Percentiles rank a stretch among this genome's conserved stretches.
phyloP scores from a whole-genome alignment of 2,329 filamentous ascomycete genomes.

The Sporothrix euskadiensis region DNA sequence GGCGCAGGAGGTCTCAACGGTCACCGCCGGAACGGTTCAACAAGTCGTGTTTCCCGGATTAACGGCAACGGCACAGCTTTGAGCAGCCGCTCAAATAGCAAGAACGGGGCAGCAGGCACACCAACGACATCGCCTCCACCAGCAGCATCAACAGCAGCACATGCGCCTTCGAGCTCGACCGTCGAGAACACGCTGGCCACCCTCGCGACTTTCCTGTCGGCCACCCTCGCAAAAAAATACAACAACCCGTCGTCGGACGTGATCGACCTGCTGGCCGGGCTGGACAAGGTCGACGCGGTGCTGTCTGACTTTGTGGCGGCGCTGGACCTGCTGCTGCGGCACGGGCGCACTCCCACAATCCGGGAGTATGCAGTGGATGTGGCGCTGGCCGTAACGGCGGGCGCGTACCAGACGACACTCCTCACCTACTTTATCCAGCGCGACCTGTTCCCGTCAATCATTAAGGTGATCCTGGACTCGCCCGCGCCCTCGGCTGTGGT shows the following conservation, averaged over 20 bases:
- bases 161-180: not conserved
- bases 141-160: not conserved
- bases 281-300: constrained; percentile 82
- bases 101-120: not conserved
- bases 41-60: not conserved
- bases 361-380: constrained; percentile 79
- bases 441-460: constrained; percentile 89
- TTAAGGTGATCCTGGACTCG: constrained; percentile 80
- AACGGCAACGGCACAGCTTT: not conserved
- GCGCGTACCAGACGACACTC: constrained; percentile 93
- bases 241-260: constrained; percentile 94
- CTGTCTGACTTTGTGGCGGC: constrained; percentile 86
- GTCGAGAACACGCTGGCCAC: constrained; percentile 58
- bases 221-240: constrained; percentile 83
- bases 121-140: not conserved
- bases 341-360: constrained; percentile 66
- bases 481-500: constrained; percentile 52
- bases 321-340: constrained; percentile 79
- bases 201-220: constrained; percentile 81
- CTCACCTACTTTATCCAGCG: constrained; percentile 93
- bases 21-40: not conserved
- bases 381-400: constrained; percentile 79
- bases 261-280: constrained; percentile 82
- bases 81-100: not conserved
- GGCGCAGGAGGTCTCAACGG: not conserved